These are phyloP conservation scores for Glycine soja DNA, from an alignment of 306 rosid species.

Conservation along the genomic window DNA sequence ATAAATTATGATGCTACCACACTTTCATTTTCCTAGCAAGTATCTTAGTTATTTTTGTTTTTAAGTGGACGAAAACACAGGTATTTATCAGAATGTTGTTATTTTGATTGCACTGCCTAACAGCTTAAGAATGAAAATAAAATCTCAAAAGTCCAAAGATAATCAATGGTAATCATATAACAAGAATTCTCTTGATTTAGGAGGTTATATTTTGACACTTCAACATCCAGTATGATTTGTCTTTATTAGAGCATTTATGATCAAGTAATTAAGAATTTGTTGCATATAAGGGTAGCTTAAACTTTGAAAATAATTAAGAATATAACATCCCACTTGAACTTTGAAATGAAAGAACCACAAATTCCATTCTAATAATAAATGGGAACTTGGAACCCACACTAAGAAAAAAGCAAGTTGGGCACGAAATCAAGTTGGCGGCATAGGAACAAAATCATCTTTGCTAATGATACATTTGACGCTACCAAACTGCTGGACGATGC, in stretches of 20 bases:
- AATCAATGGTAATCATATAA: neutral
- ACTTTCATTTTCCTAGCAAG: no score
- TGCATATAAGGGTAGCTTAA: slow-evolving; percentile 1
- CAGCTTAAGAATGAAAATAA: slow-evolving; percentile 12
- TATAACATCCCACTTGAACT: slow-evolving; percentile 1
- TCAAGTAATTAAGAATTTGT: neutral
- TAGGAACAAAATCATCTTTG: no score
- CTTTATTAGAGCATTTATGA: slow-evolving; percentile 3
- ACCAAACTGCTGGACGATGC: no score
- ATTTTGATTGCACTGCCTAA: neutral
- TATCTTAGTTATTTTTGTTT: slow-evolving; percentile 21
- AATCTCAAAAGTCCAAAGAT: neutral
- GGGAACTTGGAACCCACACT: no score
- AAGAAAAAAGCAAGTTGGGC: no score
- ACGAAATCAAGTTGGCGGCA: no score
- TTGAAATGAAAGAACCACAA: neutral
- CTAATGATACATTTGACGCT: no score
- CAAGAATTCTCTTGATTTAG: slow-evolving; percentile 7
- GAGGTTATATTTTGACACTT: no score
- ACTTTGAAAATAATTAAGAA: neutral
- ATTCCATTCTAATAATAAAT: neutral
- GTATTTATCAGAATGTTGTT: neutral
- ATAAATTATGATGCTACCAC: no score
- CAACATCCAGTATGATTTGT: neutral
- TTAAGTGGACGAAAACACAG: neutral